phyloP scores from a whole-genome alignment of 2,329 filamentous ascomycete genomes.

The Teratosphaeria pseudoeucalypti region DNA sequence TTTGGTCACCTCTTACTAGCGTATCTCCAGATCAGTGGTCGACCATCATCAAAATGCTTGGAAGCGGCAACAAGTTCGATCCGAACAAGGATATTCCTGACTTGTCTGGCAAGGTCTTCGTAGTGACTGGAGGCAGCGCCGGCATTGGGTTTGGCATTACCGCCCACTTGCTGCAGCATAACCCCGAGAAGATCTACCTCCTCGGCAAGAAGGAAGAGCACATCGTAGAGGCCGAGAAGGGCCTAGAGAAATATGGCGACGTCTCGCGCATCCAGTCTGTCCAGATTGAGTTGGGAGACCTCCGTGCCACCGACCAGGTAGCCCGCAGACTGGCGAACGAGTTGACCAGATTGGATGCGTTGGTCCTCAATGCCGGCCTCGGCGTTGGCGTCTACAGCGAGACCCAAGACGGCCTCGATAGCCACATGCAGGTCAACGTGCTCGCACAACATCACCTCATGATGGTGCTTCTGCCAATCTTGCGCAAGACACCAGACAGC shows the following conservation, averaged over 20 bases:
- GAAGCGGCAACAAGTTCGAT: conserved; percentile 28
- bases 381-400: conserved; percentile 41
- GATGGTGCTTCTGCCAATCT: conserved; percentile 36
- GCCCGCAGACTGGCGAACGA: conserved; percentile 33
- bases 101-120: conserved; percentile 32
- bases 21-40: not conserved
- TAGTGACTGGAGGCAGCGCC: conserved; percentile 27
- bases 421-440: conserved; percentile 42
- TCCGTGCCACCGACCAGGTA: conserved; percentile 37
- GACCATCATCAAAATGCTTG: not conserved
- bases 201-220: conserved; percentile 42
- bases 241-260: conserved; percentile 37
- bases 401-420: conserved; percentile 42
- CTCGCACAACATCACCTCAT: conserved; percentile 41
- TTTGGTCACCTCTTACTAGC: not conserved
- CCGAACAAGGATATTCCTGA: conserved; percentile 29
- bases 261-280: conserved; percentile 34
- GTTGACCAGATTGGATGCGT: conserved; percentile 35
- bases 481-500: conserved; percentile 35
- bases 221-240: conserved; percentile 34
- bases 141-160: conserved; percentile 38
- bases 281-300: conserved; percentile 37
- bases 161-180: conserved; percentile 31
- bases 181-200: conserved; percentile 38
- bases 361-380: conserved; percentile 41